Evolutionary conservation across 495 filamentous ascomycete species (phyloP).

Genomic region (Neurospora sp.): DNA sequence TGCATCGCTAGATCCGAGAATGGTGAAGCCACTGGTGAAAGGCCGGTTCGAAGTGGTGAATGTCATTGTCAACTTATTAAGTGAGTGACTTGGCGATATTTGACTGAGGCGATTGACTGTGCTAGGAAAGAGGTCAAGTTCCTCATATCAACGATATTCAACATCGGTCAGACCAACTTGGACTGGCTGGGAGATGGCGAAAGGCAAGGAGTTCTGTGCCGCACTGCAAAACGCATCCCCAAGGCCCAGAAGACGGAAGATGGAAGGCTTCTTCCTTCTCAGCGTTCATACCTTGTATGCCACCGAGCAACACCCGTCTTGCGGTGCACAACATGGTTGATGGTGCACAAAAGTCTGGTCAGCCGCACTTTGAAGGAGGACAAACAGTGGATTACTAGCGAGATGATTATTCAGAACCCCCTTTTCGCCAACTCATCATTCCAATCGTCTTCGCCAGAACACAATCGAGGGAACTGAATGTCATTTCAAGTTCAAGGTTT

Average conservation of each 20-base stretch:
- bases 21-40: not conserved
- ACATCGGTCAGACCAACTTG: not conserved
- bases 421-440: not conserved
- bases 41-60: not conserved
- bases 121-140: not conserved
- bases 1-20: not conserved
- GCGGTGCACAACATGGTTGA: not conserved
- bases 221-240: not conserved
- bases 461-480: not conserved
- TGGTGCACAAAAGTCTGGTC: not conserved
- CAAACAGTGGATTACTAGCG: no score
- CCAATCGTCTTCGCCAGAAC: not conserved
- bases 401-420: not conserved
- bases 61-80: not conserved
- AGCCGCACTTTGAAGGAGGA: not conserved
- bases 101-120: not conserved
- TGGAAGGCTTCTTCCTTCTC: not conserved
- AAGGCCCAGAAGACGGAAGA: not conserved
- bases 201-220: not conserved
- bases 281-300: not conserved
- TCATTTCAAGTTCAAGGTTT: not conserved
- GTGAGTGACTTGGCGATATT: not conserved
- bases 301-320: not conserved
- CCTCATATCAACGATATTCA: not conserved
- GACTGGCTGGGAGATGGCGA: not conserved